Evolutionary conservation across 179 eudicot species (phyloP).

Genomic region (Beta corolliflora): DNA sequence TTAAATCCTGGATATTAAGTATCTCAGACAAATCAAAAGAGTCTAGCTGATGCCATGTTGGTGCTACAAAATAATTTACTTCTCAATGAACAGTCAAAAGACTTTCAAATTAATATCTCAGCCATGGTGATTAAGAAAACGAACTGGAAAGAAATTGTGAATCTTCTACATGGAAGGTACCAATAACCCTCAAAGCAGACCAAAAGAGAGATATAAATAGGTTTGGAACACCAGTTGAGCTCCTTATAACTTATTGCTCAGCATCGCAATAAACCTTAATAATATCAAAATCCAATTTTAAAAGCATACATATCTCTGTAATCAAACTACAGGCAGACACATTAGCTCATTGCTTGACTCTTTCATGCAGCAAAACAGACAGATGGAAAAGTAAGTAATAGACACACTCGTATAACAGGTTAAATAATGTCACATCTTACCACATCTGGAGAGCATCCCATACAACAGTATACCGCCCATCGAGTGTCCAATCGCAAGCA

Average conservation of each 20-base stretch:
- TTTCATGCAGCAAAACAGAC: constrained; percentile 1
- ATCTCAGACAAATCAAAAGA: background rate
- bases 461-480: constrained; percentile 98
- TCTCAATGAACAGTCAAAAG: background rate
- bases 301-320: background rate
- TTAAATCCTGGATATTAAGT: background rate
- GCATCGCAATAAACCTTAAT: background rate
- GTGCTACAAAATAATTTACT: too few species aligned
- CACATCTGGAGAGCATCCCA: constrained; percentile 75
- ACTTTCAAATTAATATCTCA: background rate
- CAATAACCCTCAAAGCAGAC: background rate
- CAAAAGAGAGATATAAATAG: background rate
- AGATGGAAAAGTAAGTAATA: background rate
- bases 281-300: background rate
- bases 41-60: background rate
- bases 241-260: background rate
- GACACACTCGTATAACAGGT: background rate
- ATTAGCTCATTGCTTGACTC: background rate
- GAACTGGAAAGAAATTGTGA: background rate
- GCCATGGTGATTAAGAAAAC: background rate
- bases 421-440: constrained; percentile 41
- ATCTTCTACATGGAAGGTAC: background rate
- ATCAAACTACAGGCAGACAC: background rate
- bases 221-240: background rate
- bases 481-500: constrained; percentile 95